phyloP scores from a whole-genome alignment of 257 asterid genomes.

The Haberlea rhodopensis region DNA sequence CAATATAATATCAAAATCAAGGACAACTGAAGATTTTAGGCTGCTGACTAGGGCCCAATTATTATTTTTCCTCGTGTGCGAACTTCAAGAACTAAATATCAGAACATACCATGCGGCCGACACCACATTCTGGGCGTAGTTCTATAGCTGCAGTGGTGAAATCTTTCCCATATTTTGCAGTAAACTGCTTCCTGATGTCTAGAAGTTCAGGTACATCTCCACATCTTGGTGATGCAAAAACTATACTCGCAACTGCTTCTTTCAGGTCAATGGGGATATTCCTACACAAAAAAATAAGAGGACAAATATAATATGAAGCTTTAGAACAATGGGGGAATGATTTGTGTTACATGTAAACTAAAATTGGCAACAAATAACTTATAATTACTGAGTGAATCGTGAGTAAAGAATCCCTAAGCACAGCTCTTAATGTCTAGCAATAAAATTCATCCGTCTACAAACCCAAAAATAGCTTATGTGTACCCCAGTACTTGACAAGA shows the following conservation, averaged over 20 bases:
- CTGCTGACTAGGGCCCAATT: slow-evolving; percentile 6
- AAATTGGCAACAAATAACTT: slow-evolving; percentile 7
- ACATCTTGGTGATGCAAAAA: slow-evolving; percentile 93
- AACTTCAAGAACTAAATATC: slow-evolving; percentile 18
- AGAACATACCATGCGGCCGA: slow-evolving; percentile 75
- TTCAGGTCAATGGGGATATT: slow-evolving; percentile 90
- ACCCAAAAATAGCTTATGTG: too few relatives aligned
- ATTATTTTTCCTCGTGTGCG: neutral
- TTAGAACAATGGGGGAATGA: slow-evolving; percentile 4
- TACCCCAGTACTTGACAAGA: neutral
- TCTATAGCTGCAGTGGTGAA: slow-evolving; percentile 76
- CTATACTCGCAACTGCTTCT: slow-evolving; percentile 87
- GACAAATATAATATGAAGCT: slow-evolving; percentile 19
- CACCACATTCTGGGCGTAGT: slow-evolving; percentile 92
- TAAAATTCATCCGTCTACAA: neutral
- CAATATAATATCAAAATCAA: slow-evolving; percentile 28
- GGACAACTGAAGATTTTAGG: slow-evolving; percentile 22
- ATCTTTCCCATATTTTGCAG: slow-evolving; percentile 87
- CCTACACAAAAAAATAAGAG: slow-evolving; percentile 42
- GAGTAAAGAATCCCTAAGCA: neutral
- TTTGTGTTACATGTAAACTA: slow-evolving; percentile 14
- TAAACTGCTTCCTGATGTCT: slow-evolving; percentile 71
- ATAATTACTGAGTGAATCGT: neutral
- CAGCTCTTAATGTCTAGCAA: neutral
- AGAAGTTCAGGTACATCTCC: slow-evolving; percentile 92